Evolutionary conservation across 2,329 filamentous ascomycete genomes (phyloP).

Genomic region (Fusarium paranaense): DNA sequence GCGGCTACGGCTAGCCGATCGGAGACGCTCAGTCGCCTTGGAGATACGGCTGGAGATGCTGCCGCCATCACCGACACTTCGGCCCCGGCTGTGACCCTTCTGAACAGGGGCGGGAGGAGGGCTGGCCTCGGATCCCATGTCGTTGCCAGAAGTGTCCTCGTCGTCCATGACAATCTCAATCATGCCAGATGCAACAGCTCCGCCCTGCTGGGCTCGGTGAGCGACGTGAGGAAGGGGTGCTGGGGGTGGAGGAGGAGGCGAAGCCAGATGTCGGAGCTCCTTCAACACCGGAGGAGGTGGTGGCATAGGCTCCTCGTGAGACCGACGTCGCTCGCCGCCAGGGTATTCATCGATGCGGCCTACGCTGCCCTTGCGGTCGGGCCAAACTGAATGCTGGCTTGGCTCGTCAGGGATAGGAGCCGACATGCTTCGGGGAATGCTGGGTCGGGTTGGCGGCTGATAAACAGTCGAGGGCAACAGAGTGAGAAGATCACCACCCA

Average conservation of each 20-base stretch:
- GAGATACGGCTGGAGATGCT: constrained; percentile 65
- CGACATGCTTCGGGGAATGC: constrained; percentile 71
- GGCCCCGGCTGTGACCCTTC: constrained; percentile 66
- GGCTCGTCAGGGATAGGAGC: constrained; percentile 61
- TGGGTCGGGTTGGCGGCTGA: constrained; percentile 62
- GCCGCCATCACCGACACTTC: constrained; percentile 64
- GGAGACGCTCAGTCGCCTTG: constrained; percentile 70
- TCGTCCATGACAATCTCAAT: constrained; percentile 77
- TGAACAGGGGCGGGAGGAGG: constrained; percentile 52
- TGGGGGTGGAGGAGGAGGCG: constrained; percentile 71
- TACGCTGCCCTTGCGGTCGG: constrained; percentile 50
- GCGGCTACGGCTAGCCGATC: constrained; percentile 68
- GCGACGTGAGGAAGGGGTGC: constrained; percentile 63
- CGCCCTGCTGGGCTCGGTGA: constrained; percentile 55
- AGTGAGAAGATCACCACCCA: constrained; percentile 53
- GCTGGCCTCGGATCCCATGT: constrained; percentile 34
- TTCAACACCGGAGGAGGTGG: constrained; percentile 68
- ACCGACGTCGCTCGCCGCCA: constrained; percentile 56
- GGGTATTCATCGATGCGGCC: constrained; percentile 62
- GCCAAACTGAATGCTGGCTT: constrained; percentile 40
- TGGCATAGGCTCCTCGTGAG: constrained; percentile 62
- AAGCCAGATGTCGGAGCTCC: constrained; percentile 72
- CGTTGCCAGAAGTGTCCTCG: constrained; percentile 54
- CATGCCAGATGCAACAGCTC: constrained; percentile 64
- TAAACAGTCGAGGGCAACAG: constrained; percentile 71